phyloP scores from a whole-genome alignment of 2,329 filamentous ascomycete species.

The Epichloe scottii region DNA sequence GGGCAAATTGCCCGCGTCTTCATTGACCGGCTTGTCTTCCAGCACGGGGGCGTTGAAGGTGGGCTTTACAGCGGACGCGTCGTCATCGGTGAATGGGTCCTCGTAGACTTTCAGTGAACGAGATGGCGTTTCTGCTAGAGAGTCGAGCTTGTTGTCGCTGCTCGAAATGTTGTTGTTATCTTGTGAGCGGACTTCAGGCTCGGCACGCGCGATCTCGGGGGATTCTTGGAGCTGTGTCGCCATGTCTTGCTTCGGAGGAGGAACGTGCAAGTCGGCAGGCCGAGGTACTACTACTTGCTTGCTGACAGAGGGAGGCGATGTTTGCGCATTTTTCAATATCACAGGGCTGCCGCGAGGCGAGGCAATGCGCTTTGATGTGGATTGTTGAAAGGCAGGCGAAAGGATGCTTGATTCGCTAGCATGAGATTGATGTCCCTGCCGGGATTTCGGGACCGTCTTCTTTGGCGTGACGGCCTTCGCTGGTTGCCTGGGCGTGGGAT shows the following conservation, averaged over 20 bases:
- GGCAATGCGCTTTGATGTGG: constrained; percentile 19
- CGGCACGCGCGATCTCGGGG: constrained; percentile 3
- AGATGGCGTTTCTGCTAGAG: constrained; percentile 17
- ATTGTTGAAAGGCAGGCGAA: constrained; percentile 26
- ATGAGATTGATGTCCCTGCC: constrained; percentile 35
- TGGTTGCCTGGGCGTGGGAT: constrained; percentile 33
- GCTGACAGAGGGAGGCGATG: constrained; percentile 20
- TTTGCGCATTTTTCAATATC: constrained; percentile 23
- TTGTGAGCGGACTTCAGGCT: constrained; percentile 4
- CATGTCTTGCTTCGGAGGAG: constrained; percentile 17
- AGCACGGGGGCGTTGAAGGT: constrained; percentile 37
- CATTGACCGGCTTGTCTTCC: constrained; percentile 48
- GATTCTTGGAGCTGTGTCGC: constrained; percentile 5
- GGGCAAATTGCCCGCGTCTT: constrained; percentile 29
- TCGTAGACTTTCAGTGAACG: constrained; percentile 46
- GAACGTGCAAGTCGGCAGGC: constrained; percentile 24
- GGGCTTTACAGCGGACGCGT: constrained; percentile 30
- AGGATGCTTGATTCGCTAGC: constrained; percentile 38
- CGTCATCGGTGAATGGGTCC: constrained; percentile 43
- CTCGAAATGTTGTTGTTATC: not conserved
- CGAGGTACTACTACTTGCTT: constrained; percentile 37
- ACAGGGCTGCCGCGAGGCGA: constrained; percentile 31
- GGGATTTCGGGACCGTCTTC: constrained; percentile 32
- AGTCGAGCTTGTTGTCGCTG: constrained; percentile 4
- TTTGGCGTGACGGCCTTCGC: constrained; percentile 37